Percentiles rank a stretch among this genome's conserved stretches.
Conservation (phyloP, 225 moss, liverwort and hornwort genomes). For the Bryoerythrophyllum caledonicum region DNA sequence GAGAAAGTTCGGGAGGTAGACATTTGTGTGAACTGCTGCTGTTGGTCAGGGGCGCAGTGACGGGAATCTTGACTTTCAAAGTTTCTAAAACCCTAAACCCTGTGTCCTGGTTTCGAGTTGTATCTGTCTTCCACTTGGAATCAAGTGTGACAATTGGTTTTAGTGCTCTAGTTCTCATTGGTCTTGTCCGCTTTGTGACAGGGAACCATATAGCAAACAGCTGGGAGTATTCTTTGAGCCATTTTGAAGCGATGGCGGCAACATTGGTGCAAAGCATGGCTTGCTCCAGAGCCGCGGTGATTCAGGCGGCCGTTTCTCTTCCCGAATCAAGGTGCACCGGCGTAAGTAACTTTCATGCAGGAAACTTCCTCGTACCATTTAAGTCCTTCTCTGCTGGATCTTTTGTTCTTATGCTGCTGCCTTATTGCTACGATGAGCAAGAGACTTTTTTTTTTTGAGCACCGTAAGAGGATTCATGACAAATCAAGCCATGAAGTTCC, state of each 20-base stretch:
- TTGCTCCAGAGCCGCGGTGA: conserved; percentile 16
- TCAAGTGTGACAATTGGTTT: neutral
- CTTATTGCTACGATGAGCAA: neutral
- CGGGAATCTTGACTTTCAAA: neutral
- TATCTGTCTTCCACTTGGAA: neutral
- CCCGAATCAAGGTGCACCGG: conserved; percentile 33
- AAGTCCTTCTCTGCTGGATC: neutral
- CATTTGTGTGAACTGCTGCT: neutral
- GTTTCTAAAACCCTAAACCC: conserved; percentile 19
- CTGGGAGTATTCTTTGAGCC: neutral
- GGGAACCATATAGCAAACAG: neutral
- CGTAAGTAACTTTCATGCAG: conserved; percentile 19
- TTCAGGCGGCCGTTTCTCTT: conserved; percentile 21
- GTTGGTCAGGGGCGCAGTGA: neutral
- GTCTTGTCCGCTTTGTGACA: neutral
- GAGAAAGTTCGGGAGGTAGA: neutral
- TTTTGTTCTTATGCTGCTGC: neutral
- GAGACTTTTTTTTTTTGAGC: neutral
- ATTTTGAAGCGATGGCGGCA: conserved; percentile 32
- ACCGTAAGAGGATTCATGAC: neutral
- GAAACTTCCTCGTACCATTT: neutral
- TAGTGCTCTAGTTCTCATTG: neutral
- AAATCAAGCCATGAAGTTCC: neutral
- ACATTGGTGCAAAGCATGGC: conserved; percentile 22
- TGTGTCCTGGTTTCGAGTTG: neutral